phyloP scores from a whole-genome alignment of 495 filamentous ascomycete species.

The Penicillium taxi region DNA sequence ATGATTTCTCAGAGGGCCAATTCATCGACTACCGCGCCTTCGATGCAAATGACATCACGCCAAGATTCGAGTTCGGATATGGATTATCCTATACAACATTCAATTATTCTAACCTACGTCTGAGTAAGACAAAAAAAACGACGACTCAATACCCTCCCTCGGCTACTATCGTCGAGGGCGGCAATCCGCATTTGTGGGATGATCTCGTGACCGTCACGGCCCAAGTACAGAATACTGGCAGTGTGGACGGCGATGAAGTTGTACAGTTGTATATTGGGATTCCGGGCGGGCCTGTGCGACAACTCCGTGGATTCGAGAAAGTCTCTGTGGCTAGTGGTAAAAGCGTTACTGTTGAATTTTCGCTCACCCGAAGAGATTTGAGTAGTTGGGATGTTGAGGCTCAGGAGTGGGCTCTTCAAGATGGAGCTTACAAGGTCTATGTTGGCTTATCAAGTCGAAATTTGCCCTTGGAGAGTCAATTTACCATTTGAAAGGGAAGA shows the following conservation, averaged over 20 bases:
- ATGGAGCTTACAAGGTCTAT: constrained; percentile 34
- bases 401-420: constrained; percentile 53
- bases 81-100: constrained; percentile 77
- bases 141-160: constrained; percentile 5
- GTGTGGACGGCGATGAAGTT: constrained; percentile 47
- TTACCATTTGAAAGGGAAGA: too few species aligned
- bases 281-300: constrained; percentile 42
- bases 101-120: constrained; percentile 46
- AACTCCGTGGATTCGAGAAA: constrained; percentile 64
- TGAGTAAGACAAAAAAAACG: not conserved
- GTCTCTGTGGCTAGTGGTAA: constrained; percentile 34
- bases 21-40: constrained; percentile 78
- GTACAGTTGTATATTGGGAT: constrained; percentile 49
- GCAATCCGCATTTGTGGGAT: constrained; percentile 53
- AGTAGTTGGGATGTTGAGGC: constrained; percentile 56
- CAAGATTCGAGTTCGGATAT: constrained; percentile 71
- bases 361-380: constrained; percentile 56
- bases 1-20: constrained; percentile 59
- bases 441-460: constrained; percentile 42
- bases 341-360: constrained; percentile 40
- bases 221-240: constrained; percentile 45
- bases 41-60: constrained; percentile 51
- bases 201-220: constrained; percentile 42
- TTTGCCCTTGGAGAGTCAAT: not conserved
- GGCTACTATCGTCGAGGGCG: constrained; percentile 42